Base-by-base conservation (phyloP, 306 rosid genomes). In the Quercus dentata region DNA sequence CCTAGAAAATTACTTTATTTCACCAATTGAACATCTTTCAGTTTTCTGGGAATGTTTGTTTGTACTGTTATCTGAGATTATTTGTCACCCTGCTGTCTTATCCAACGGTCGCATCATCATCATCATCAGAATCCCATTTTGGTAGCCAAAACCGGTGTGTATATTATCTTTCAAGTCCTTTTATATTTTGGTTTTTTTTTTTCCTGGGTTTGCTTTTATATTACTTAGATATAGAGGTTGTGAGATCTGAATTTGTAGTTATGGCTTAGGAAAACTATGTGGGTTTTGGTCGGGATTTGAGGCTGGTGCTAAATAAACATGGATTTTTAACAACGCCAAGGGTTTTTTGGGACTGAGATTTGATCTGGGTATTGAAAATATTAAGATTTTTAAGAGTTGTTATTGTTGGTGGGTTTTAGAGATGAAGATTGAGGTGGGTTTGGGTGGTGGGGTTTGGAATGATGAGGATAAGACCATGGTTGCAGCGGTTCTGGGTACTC, bases 341-440 rank as follows among this genome's bases (percentile, higher is more conserved):
- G 23, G 70, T 57, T 14, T 56, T 72, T 82, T 10, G 77, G 74
- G 86, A 79, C 65, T 61, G 83, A 78, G 84, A 82, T 83, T 86
- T 68, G 85, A 84, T 86, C 77, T 65, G 87, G 85, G 78, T 56
- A 57, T 74, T 74, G 75, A 83, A 83, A 27, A 59, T 84, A 41
- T 74, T n/a, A 65, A 56, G 30, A 65, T 74, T 69, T 49, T 23
- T 20, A 14, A 31, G 63, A 61, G 74, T 73, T 51, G 74, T 73
- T 51, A 38, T 12, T 49, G 51, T 79, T 75, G 56, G 55, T 57
- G 75, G 64, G 59, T 25, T 67, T 58, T 30, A 77, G 78, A 54
- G 84, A 95, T 95, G 99, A 95, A 91, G 89, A 82, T 84, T 84
- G 99, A 90, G 85, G 83, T 78, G 81, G 91, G 90, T 69, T 77